phyloP scores from a whole-genome alignment of 352 stramenopile species.

The Phytopythium vexans region DNA sequence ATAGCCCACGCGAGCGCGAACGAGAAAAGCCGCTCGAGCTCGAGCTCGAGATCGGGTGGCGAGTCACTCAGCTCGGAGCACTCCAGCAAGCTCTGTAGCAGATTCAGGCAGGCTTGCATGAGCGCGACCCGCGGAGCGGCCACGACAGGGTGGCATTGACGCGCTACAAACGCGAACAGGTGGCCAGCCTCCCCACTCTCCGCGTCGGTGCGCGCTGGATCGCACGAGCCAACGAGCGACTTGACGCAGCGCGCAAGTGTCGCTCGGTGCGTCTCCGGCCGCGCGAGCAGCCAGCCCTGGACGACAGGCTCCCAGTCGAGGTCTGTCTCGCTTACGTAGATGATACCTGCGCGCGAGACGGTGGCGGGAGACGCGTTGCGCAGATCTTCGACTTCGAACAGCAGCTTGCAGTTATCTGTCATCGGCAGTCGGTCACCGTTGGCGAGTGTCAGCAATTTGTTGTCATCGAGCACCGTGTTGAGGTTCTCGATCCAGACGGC shows the following conservation, averaged over 20 bases:
- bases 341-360: slow-evolving; percentile 88
- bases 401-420: slow-evolving; percentile 85
- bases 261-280: slow-evolving; percentile 42
- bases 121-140: slow-evolving; percentile 60
- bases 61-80: slow-evolving; percentile 61
- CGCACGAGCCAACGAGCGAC: slow-evolving; percentile 41
- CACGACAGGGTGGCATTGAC: slow-evolving; percentile 69
- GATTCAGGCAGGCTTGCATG: slow-evolving; percentile 70
- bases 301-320: slow-evolving; percentile 75
- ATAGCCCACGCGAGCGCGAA: slow-evolving; percentile 84
- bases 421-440: slow-evolving; percentile 93
- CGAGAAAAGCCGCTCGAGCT: slow-evolving; percentile 83
- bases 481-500: slow-evolving; percentile 95
- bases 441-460: slow-evolving; percentile 91
- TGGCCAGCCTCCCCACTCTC: slow-evolving; percentile 23
- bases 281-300: slow-evolving; percentile 53
- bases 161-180: slow-evolving; percentile 71
- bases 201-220: slow-evolving; percentile 1
- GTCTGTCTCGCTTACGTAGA: slow-evolving; percentile 87
- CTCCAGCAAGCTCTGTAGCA: slow-evolving; percentile 56
- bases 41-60: slow-evolving; percentile 38
- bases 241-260: slow-evolving; percentile 42
- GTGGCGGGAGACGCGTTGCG: slow-evolving; percentile 90
- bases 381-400: slow-evolving; percentile 94
- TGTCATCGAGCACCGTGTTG: slow-evolving; percentile 94